Percentiles rank a stretch among this genome's conserved stretches.
phyloP scores from a whole-genome alignment of 768 basidiomycete genomes.

The Pleurotus sapidus region DNA sequence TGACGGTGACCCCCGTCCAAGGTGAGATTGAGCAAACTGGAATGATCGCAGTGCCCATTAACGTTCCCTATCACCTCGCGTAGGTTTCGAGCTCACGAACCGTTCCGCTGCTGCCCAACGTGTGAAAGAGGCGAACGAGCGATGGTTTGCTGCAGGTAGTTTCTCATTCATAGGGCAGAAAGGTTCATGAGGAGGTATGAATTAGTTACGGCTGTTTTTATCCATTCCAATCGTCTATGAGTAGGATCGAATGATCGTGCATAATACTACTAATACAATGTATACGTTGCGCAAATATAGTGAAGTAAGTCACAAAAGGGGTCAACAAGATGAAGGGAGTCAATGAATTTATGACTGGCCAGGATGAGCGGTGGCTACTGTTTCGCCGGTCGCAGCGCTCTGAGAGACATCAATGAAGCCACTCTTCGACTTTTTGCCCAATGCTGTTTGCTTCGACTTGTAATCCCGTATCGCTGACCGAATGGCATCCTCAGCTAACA shows the following conservation, averaged over 20 bases:
- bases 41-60: neutral
- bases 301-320: slow-evolving; percentile 28
- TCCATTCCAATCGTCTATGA: slow-evolving; percentile 6
- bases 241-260: slow-evolving; percentile 9
- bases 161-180: slow-evolving; percentile 75
- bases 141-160: slow-evolving; percentile 89
- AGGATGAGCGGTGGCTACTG: slow-evolving; percentile 49
- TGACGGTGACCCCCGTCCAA: slow-evolving; percentile 96
- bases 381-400: slow-evolving; percentile 48
- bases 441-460: slow-evolving; percentile 70
- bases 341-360: slow-evolving; percentile 26
- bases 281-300: slow-evolving; percentile 13
- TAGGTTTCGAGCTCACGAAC: slow-evolving; percentile 94
- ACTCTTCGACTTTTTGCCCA: slow-evolving; percentile 44
- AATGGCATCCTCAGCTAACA: slow-evolving; percentile 98
- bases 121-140: slow-evolving; percentile 94
- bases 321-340: slow-evolving; percentile 6
- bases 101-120: slow-evolving; percentile 80
- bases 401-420: slow-evolving; percentile 73
- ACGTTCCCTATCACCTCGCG: slow-evolving; percentile 13
- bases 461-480: slow-evolving; percentile 98
- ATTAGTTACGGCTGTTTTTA: too few relatives aligned
- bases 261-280: slow-evolving; percentile 15
- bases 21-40: slow-evolving; percentile 41
- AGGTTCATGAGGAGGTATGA: slow-evolving; percentile 22